A percentile compares a stretch with the other conserved stretches of the same genome.
Evolutionary conservation across 768 basidiomycete genomes (phyloP).

Genomic region (Boletales sp.): DNA sequence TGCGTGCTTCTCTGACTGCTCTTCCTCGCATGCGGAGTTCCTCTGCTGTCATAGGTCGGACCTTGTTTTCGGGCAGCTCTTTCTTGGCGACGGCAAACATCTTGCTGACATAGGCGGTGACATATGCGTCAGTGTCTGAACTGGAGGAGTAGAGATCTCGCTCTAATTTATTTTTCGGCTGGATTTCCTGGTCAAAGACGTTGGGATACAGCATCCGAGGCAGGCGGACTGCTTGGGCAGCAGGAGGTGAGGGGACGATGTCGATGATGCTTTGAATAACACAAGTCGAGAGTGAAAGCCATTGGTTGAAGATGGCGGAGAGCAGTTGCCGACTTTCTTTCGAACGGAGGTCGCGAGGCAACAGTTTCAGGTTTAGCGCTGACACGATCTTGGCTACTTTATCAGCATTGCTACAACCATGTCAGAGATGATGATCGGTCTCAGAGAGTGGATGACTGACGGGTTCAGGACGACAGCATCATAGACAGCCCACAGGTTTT

Average conservation of each 20-base stretch:
- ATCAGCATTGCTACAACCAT: constrained; percentile 68
- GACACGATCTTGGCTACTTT: constrained; percentile 86
- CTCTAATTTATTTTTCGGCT: constrained; percentile 80
- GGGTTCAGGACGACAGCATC: constrained; percentile 85
- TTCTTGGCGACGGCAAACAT: constrained; percentile 90
- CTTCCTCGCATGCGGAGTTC: constrained; percentile 71
- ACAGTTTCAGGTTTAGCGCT: constrained; percentile 77
- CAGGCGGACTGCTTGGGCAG: constrained; percentile 78
- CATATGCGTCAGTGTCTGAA: constrained; percentile 48
- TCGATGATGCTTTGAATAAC: constrained; percentile 92
- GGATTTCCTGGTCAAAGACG: constrained; percentile 51
- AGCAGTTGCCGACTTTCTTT: constrained; percentile 87
- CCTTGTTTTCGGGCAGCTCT: constrained; percentile 85
- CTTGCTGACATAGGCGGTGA: constrained; percentile 92
- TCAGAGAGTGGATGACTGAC: constrained; percentile 47
- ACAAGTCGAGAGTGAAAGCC: constrained; percentile 91
- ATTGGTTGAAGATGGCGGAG: constrained; percentile 86
- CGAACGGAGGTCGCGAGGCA: constrained; percentile 84
- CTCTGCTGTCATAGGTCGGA: constrained; percentile 71
- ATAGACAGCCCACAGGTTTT: constrained; percentile 97
- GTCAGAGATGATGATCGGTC: constrained; percentile 7
- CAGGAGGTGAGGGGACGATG: constrained; percentile 82
- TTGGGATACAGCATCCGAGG: constrained; percentile 92
- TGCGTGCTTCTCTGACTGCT: constrained; percentile 45
- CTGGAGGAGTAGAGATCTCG: constrained; percentile 74